Base-by-base conservation (phyloP, 352 stramenopile genomes). In the Phytophthora nicotianae region DNA sequence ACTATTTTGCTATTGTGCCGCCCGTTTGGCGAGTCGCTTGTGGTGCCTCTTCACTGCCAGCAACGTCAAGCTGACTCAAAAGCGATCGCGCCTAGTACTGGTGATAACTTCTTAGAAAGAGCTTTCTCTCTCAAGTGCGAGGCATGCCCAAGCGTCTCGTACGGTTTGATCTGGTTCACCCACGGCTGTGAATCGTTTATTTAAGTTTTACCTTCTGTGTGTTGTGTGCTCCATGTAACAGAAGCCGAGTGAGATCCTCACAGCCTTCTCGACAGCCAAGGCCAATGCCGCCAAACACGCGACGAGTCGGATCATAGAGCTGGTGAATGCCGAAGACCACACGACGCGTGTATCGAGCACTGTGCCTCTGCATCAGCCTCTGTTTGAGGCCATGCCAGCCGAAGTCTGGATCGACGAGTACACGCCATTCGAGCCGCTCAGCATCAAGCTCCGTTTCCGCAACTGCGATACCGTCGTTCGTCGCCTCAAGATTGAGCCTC, bases 351-450 rank as follows among this genome's bases (percentile, higher is more conserved):
- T 88, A 8, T 76, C 81, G 10, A 92, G 78, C 66, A 41, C 60
- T 9, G 91, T 98, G 21, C 86, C 89, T 0, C 50, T 97, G 33
- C 86, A 96, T 48, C 77, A 86, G 47, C 90, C 92, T 24, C 65
- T 98, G 38, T 98, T 98, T 48, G 82, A 97, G 47, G 77, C 93
- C 7, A 79, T 68, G 27, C 93, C 94, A 0, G 67, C 75, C 0
- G 77, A 90, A 35, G 73, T 98, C 46, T 89, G 91, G 70, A 98
- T 98, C 64, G 86, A 96, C 48, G 85, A 98, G 57, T 98, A 98
- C 73, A 90, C 83, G 38, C 87, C 93, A 4, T 98, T 98, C 65
- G 65, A 95, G 21, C 70, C 72, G 9, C 70, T 93, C 50, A 79
- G 70, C 8, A 77, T 93, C 52, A 96, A 92, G 48, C 72, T 98